Evolutionary conservation across 495 filamentous ascomycete species (phyloP).

Genomic region (Neurospora tetraspora): DNA sequence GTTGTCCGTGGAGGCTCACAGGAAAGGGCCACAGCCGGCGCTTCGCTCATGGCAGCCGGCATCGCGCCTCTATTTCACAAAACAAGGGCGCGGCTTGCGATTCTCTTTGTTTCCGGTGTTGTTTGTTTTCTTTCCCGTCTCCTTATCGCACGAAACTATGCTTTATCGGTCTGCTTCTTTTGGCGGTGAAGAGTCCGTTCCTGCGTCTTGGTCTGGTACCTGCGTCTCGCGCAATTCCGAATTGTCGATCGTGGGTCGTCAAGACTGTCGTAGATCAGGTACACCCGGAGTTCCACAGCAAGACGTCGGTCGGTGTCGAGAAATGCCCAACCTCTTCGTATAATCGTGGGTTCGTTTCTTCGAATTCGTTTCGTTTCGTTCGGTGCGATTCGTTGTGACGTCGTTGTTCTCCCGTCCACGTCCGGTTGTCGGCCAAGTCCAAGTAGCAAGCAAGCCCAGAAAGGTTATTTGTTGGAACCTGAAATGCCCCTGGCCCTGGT

Average conservation of each 20-base stretch:
- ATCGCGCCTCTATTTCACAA: conserved; percentile 14
- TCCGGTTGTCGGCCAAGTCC: background rate
- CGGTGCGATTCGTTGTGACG: background rate
- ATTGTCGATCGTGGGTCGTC: background rate
- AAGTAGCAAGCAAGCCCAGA: no score
- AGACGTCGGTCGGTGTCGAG: background rate
- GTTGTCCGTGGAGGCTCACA: conserved; percentile 17
- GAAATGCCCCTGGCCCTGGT: background rate
- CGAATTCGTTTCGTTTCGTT: background rate
- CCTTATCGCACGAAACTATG: background rate
- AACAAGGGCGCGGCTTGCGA: background rate
- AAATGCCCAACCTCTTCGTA: background rate
- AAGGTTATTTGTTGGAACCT: background rate
- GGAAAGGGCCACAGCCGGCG: conserved; percentile 38
- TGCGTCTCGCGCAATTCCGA: background rate
- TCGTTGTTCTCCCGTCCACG: background rate
- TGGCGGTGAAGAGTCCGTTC: background rate
- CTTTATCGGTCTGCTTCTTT: background rate
- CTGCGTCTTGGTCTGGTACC: background rate
- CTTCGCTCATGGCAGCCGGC: conserved; percentile 24
- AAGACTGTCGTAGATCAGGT: background rate
- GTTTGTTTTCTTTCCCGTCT: background rate
- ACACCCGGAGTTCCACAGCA: background rate
- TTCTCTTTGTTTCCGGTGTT: background rate
- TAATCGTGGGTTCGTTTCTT: background rate